phyloP scores from a whole-genome alignment of 495 filamentous ascomycete species.

The Annulohypoxylon stygium region DNA sequence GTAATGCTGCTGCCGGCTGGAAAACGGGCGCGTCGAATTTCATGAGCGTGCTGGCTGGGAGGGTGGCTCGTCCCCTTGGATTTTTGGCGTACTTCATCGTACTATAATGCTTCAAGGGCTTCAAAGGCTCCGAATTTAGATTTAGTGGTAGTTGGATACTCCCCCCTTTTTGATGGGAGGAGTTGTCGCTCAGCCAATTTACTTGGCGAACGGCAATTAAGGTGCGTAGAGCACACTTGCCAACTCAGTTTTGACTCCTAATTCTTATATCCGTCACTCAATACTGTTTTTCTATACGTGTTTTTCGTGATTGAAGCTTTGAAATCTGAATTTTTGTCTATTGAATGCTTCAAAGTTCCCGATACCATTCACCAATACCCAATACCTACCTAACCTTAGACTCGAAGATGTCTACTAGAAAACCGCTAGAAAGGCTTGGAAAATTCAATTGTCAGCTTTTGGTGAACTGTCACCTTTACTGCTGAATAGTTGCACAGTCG shows the following conservation, averaged over 20 bases:
- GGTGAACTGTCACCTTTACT: no score
- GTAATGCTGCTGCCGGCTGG: conserved; percentile 16
- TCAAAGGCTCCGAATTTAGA: conserved; percentile 17
- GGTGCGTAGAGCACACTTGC: conserved; percentile 50
- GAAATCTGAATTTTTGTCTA: not conserved
- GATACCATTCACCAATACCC: not conserved
- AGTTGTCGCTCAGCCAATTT: conserved; percentile 43
- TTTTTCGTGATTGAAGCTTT: not conserved
- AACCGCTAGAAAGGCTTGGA: no score
- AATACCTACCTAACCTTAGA: not conserved
- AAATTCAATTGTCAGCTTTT: no score
- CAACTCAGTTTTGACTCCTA: conserved; percentile 36
- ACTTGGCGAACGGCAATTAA: conserved; percentile 45
- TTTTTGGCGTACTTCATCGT: conserved; percentile 34
- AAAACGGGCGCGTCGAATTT: conserved; percentile 3
- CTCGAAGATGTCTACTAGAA: not conserved
- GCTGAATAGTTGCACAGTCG: not conserved
- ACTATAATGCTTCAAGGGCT: conserved; percentile 34
- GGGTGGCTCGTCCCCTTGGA: conserved; percentile 2
- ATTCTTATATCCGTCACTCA: not conserved
- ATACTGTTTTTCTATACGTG: not conserved
- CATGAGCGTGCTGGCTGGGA: conserved; percentile 20
- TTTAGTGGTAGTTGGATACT: conserved; percentile 47
- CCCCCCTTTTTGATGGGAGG: conserved; percentile 21
- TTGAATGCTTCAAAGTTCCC: not conserved